A percentile compares a stretch with the other conserved stretches of the same genome.
Conservation (phyloP, 305 asterid genomes). For the Fraxinus velutina region DNA sequence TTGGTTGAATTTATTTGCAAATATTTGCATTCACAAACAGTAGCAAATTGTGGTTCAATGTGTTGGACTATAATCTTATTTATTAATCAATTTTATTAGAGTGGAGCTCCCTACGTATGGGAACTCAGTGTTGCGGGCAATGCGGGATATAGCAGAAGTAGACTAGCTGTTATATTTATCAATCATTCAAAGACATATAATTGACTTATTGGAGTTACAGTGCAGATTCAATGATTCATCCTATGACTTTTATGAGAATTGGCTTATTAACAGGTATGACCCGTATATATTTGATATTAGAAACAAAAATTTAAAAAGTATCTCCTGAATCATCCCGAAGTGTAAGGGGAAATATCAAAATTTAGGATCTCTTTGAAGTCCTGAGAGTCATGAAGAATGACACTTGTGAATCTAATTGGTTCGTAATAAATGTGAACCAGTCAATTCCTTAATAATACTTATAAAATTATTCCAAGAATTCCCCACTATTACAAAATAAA, state of each 20-base stretch:
- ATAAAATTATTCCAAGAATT: not conserved
- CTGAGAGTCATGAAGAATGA: not conserved
- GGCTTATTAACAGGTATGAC: not conserved
- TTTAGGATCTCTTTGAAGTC: not conserved
- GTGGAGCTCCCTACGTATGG: not conserved
- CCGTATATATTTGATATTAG: not conserved
- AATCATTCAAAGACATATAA: not conserved
- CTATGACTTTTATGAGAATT: not conserved
- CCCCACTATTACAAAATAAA: not conserved
- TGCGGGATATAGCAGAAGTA: not conserved
- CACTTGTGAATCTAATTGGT: not conserved
- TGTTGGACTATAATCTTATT: not conserved
- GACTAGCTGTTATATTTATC: not conserved
- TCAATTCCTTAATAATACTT: not conserved
- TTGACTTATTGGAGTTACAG: not conserved
- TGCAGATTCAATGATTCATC: not conserved
- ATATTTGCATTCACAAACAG: not conserved
- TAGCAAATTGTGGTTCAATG: not conserved
- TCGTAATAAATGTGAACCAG: not conserved
- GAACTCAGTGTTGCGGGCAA: not conserved
- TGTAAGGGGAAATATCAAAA: not conserved
- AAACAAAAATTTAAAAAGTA: not conserved
- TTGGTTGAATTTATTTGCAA: not conserved
- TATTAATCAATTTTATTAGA: not conserved
- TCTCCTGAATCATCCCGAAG: not conserved